A percentile compares a stretch with the other conserved stretches of the same genome.
Conservation (phyloP, 2,329 filamentous ascomycete genomes). For the Nigrospora sphaerica region DNA sequence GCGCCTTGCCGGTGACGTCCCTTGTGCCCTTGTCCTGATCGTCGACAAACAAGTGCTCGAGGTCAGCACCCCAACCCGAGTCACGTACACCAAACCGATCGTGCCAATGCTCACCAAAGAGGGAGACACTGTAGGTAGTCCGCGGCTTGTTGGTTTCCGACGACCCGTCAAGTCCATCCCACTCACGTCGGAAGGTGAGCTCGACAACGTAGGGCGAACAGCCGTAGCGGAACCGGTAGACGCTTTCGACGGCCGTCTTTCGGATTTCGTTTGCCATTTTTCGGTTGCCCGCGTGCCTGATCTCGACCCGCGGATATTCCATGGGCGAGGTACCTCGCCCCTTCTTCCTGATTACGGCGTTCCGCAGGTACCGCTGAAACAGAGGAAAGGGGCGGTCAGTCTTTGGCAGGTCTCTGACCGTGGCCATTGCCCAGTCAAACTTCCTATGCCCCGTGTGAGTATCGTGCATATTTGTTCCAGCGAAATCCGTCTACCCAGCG, state of each 20-base stretch:
- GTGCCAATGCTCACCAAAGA: conserved; percentile 24
- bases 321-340: too few species aligned
- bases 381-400: not conserved
- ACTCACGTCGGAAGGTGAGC: conserved; percentile 25
- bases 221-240: conserved; percentile 24
- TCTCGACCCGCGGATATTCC: too few species aligned
- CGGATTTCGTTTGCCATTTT: conserved; percentile 14
- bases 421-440: conserved; percentile 30
- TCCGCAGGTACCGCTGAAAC: too few species aligned
- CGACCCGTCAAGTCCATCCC: conserved; percentile 15
- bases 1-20: conserved; percentile 10
- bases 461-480: not conserved
- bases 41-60: conserved; percentile 13
- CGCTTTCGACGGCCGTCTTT: conserved; percentile 20
- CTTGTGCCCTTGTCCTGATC: conserved; percentile 14
- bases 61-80: conserved; percentile 16
- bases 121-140: conserved; percentile 17
- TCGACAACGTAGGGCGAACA: conserved; percentile 24
- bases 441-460: conserved; percentile 15
- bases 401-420: conserved; percentile 14
- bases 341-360: too few species aligned
- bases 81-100: conserved; percentile 6
- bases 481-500: not conserved
- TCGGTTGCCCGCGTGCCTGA: too few species aligned
- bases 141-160: conserved; percentile 5